A percentile compares a stretch with the other conserved stretches of the same genome.
phyloP scores from a whole-genome alignment of 2,329 filamentous ascomycete species.

The Clarireedia homoeocarpa region DNA sequence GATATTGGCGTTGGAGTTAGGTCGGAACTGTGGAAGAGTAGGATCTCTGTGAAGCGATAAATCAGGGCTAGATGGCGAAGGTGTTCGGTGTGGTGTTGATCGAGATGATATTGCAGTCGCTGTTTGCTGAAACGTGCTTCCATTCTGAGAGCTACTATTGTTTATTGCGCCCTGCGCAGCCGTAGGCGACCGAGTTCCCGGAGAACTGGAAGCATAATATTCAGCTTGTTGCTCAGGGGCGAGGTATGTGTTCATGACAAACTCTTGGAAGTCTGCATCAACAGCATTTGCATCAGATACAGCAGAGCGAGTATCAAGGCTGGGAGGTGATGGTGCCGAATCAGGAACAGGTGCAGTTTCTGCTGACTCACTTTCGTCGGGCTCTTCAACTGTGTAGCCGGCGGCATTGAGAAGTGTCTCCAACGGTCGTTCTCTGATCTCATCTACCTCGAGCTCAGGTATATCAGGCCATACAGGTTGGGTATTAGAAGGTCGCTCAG shows the following conservation, averaged over 20 bases:
- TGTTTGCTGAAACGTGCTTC: background rate
- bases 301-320: background rate
- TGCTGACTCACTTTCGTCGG: slow-evolving; percentile 14
- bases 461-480: slow-evolving; percentile 15
- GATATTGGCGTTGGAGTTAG: slow-evolving; percentile 35
- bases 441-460: slow-evolving; percentile 23
- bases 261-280: background rate
- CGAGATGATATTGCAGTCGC: background rate
- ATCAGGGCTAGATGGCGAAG: slow-evolving; percentile 7
- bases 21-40: slow-evolving; percentile 61
- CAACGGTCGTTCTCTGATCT: slow-evolving; percentile 22
- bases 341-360: background rate
- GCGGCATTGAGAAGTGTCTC: slow-evolving; percentile 23
- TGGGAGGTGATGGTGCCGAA: background rate
- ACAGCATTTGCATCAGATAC: background rate
- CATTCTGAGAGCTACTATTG: background rate
- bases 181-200: background rate
- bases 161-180: background rate
- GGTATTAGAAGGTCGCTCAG: background rate
- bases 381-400: slow-evolving; percentile 26
- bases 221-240: background rate
- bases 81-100: slow-evolving; percentile 9
- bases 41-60: slow-evolving; percentile 38
- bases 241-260: no score
- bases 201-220: background rate